These are phyloP conservation scores for Rhytidhysteron rufulum DNA, from an alignment of 2,329 filamentous ascomycete species.

Conservation along the genomic window DNA sequence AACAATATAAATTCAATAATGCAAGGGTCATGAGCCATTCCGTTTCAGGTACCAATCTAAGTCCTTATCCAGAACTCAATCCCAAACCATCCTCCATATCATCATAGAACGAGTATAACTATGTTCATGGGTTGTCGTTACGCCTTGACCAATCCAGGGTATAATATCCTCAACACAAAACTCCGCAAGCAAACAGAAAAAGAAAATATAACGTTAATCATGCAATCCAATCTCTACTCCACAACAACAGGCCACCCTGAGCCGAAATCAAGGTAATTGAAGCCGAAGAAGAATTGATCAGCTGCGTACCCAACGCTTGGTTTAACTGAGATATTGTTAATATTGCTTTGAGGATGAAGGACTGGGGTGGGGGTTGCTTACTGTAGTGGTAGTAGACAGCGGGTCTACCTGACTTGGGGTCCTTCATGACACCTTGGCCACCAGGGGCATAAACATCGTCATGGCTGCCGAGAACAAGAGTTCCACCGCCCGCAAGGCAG, in stretches of 20 bases:
- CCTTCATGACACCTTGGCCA: constrained; percentile 25
- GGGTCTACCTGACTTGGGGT: constrained; percentile 11
- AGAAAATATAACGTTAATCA: background rate
- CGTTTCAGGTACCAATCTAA: too few species aligned
- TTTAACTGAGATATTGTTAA: constrained; percentile 14
- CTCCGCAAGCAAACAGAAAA: too few species aligned
- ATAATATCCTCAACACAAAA: background rate
- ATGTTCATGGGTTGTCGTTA: too few species aligned
- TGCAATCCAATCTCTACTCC: background rate
- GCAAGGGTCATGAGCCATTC: too few species aligned
- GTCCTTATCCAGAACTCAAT: too few species aligned
- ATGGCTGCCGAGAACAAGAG: constrained; percentile 56
- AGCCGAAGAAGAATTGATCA: constrained; percentile 25
- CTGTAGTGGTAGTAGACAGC: constrained; percentile 33
- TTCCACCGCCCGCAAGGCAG: constrained; percentile 55
- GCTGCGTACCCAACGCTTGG: constrained; percentile 20
- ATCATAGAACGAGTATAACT: too few species aligned
- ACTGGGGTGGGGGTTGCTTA: constrained; percentile 7
- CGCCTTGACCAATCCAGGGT: too few species aligned
- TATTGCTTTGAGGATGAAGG: background rate
- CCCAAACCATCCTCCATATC: too few species aligned
- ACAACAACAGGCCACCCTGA: constrained; percentile 25
- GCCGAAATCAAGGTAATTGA: constrained; percentile 26
- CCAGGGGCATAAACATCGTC: constrained; percentile 35
- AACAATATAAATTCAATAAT: too few species aligned